Conservation (phyloP, 768 basidiomycete species). For the Paxillus involutus region DNA sequence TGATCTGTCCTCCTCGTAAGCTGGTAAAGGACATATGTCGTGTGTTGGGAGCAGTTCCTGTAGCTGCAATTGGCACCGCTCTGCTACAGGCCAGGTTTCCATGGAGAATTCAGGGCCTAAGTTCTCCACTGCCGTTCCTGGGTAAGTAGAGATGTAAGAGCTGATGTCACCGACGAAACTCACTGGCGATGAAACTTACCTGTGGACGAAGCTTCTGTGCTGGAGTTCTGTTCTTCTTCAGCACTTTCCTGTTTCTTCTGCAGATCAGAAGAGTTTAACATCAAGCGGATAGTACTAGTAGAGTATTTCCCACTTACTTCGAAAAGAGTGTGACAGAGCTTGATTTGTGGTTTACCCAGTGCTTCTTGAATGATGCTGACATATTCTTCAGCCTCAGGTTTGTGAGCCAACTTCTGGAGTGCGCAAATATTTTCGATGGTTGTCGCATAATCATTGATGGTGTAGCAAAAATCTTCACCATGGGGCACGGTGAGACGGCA, state of each 20-base stretch:
- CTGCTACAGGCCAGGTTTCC: not conserved
- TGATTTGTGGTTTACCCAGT: not conserved
- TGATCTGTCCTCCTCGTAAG: not conserved
- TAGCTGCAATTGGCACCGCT: not conserved
- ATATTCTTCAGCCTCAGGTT: not conserved
- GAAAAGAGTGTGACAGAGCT: not conserved
- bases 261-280: not conserved
- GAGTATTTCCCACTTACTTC: not conserved
- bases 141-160: too few relatives aligned
- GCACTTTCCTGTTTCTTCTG: too few relatives aligned
- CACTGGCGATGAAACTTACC: too few relatives aligned
- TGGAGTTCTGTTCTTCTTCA: not conserved
- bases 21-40: not conserved
- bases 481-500: not conserved
- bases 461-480: not conserved
- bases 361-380: not conserved
- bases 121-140: too few relatives aligned
- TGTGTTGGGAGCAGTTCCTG: not conserved
- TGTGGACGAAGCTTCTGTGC: too few relatives aligned
- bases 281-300: too few relatives aligned
- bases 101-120: not conserved
- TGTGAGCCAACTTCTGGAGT: not conserved
- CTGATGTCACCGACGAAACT: too few relatives aligned
- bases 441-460: not conserved
- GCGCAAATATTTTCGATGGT: not conserved